Evolutionary conservation across 2,329 filamentous ascomycete genomes (phyloP), one percentile per base, ranked within the genome.

Genomic region (Fusarium torreyae): DNA sequence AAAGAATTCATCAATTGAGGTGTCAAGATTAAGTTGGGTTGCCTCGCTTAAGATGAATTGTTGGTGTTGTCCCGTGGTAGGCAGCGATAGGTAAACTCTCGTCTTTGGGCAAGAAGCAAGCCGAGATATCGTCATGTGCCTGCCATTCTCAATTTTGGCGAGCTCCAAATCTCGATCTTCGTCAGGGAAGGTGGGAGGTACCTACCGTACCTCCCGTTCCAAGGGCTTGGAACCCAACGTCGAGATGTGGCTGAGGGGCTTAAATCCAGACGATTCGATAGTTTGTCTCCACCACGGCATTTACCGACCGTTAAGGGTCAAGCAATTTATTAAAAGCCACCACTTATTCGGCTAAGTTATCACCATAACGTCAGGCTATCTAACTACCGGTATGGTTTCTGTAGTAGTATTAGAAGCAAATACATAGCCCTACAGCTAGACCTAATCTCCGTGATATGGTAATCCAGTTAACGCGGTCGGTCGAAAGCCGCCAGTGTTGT

Each of bases 211-310:
- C 33, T 17, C 40, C 55, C 22, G 43, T 53, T 62, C 67, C 64
- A 70, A 69, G 57, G 50, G 63, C 46, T 59, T 70, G 68, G 67
- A 40, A 68, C 54, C 54, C 45, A 63, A 59, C 46, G 57, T 57
- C 54, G n/a, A 42, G 58, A 63, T 66, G 60, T 57, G 66, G 63
- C 66, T 66, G 62, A 61, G 57, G 33, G 66, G 63, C 70, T 63
- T 43, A 52, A 54, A 63, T 73, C 70, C 53, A 66, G 70, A 69
- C 59, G 44, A 33, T 58, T 56, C 66, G 42, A 57, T 43, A 24
- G 24, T 31, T 33, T 50, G 57, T 31, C 66, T 57, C 62, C 66
- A 59, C 43, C 40, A 57, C 66, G 63, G 69, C 57, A 70, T 60
- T 63, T 70, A 40, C 71, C 69, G 66, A 56, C 71, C 63, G 65